Base-by-base conservation (phyloP, 768 basidiomycete species). In the Hirschioporus abietinus region DNA sequence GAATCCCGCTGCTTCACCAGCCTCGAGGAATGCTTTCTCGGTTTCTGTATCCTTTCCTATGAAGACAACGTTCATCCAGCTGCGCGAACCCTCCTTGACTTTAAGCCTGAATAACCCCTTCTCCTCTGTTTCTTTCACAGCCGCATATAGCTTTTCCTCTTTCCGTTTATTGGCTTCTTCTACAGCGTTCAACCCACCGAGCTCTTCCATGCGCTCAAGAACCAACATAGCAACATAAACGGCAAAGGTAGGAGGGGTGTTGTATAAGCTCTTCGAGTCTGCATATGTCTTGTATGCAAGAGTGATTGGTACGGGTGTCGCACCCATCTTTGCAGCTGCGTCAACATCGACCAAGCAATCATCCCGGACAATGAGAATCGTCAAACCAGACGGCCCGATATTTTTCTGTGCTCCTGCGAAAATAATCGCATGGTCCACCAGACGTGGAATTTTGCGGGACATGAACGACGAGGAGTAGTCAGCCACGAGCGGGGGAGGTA, bases 401-500 rank as follows among this genome's bases (percentile, higher is more conserved):
- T 99, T 99, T 83, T 99, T 99, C 79, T 99, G 97, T 25, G 92
- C 97, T 61, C 97, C 97, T 7, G 96, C 97, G 75, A 90, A 99
- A 72, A 99, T 91, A 73, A 99, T 83, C 4, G 95, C 96, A 76
- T 98, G 95, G 76, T 92, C 92, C 30, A 87, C 88, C 67, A 98
- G 83, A 68, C 84, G 85, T 12, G 91, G 91, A 75, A 99, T 98
- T 58, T 92, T 92, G 24, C 96, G 86, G 64, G 92, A 93, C 88
- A 99, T 92, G 85, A 99, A 98, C 52, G 95, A 95, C 36, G 93
- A 96, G 7, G 94, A 96, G 78, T 97, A 92, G 80, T 99, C 97
- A 26, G 86, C 95, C 8, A 99, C 94, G 70, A 99, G 86, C 18
- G 96, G 95, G 27, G 87, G 80, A 34, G 66, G 64, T 35, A 89